Percentiles rank a stretch among this genome's conserved stretches.
phyloP scores from a whole-genome alignment of 805 yeast genomes.

The Ogataea nonfermentans region DNA sequence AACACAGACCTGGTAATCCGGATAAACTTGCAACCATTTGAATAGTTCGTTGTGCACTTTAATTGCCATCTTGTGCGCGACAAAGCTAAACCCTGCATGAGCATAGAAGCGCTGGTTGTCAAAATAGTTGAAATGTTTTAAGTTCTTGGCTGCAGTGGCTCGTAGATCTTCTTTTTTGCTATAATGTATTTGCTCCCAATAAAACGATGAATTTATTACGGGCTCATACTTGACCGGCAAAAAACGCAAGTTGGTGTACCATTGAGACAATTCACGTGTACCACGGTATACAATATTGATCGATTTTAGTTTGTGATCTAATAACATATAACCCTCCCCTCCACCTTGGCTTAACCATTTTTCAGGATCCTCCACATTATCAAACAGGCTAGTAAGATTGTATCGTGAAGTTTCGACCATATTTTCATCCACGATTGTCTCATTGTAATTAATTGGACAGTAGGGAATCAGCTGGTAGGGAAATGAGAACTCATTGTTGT shows the following conservation, averaged over 20 bases:
- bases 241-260: conserved; percentile 23
- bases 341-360: conserved; percentile 19
- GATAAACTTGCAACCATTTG: conserved; percentile 14
- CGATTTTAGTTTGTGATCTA: conserved; percentile 16
- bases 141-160: conserved; percentile 2
- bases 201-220: conserved; percentile 2
- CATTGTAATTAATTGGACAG: conserved; percentile 13
- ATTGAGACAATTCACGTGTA: conserved; percentile 16
- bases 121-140: conserved; percentile 7
- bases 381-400: conserved; percentile 15
- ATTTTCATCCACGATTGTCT: not conserved
- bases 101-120: conserved; percentile 12
- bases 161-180: conserved; percentile 1
- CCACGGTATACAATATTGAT: conserved; percentile 22
- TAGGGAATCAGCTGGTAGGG: conserved; percentile 12
- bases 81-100: conserved; percentile 21
- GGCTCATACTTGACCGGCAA: conserved; percentile 13
- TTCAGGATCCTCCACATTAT: conserved; percentile 5
- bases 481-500: conserved; percentile 12
- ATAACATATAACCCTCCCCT: conserved; percentile 21
- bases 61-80: conserved; percentile 10
- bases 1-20: conserved; percentile 33
- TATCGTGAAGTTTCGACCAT: conserved; percentile 9
- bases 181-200: conserved; percentile 11
- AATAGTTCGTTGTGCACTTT: conserved; percentile 15